Evolutionary conservation across 2,329 filamentous ascomycete species (phyloP), one percentile per base, ranked within the genome.

Genomic region (Aspergillus spinulosporus): DNA sequence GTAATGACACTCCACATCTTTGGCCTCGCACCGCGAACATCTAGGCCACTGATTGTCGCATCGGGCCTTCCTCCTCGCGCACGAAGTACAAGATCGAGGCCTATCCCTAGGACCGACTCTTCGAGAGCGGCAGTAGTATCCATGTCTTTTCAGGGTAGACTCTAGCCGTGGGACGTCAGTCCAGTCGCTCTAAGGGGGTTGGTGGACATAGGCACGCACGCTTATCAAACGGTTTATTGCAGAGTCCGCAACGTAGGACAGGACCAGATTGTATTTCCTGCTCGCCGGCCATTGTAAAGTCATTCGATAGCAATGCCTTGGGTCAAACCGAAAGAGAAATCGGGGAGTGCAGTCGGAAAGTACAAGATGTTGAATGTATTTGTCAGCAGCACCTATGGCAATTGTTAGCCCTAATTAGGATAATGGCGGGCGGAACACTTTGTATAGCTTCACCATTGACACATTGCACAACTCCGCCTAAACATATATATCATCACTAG

Each of bases 111-210:
- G 58, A 42, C 64, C 62, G 48, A 31, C 52, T 60, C 61, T 70
- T 59, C 73, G 66, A 63, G 74, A 75, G 15, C 75, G 74, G 60
- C 76, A 78, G 42, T 78, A 78, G 59, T 78, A 78, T 44, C 72
- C 71, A 67, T 78, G 75, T 65, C 76, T 73, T 61, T 76, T 78
- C 56, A 77, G 58, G 7, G 75, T 75, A 8, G 75, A 70, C 45
- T 68, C 75, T 78, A 54, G 6, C 42, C 29, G 34, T 12, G 31
- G 14, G 21, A 21, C 15, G 29, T 47, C 6, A 50, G 7, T 21
- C 36, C 11, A 37, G 34, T 12, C 7, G 11, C n/a, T 12, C 11
- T 11, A 9, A 7, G 29, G 12, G n/a, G 8, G 8, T 14, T 14
- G 26, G n/a, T 12, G 34, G 26, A 40, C 6, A 8, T 31, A 5